phyloP scores from a whole-genome alignment of 352 stramenopile species.

The Phytophthora agathidicida region DNA sequence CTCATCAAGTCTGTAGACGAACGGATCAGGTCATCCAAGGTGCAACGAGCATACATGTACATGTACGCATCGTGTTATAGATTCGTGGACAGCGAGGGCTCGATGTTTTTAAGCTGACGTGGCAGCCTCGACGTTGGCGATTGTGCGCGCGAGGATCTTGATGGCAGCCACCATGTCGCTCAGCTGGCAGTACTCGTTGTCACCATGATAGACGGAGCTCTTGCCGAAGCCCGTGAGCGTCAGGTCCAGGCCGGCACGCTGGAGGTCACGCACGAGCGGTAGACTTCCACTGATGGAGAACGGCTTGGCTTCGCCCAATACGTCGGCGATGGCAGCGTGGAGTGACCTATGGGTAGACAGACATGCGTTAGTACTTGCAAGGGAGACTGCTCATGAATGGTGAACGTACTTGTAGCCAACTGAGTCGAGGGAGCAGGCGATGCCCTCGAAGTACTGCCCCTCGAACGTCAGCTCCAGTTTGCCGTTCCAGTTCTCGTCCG shows the following conservation, averaged over 20 bases:
- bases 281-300: conserved; percentile 90
- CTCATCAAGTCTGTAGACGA: conserved; percentile 20
- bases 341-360: conserved; percentile 47
- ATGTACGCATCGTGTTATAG: conserved; percentile 5
- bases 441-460: conserved; percentile 81
- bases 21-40: conserved; percentile 3
- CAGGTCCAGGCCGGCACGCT: conserved; percentile 71
- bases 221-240: conserved; percentile 77
- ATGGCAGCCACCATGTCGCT: conserved; percentile 88
- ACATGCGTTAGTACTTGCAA: not conserved
- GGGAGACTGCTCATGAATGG: not conserved
- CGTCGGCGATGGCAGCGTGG: conserved; percentile 68
- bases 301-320: conserved; percentile 79
- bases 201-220: conserved; percentile 87
- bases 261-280: conserved; percentile 73
- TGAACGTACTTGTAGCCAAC: conserved; percentile 68
- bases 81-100: not conserved
- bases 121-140: conserved; percentile 69
- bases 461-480: conserved; percentile 90
- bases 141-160: conserved; percentile 84
- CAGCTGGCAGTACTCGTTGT: conserved; percentile 91
- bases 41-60: not conserved
- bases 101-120: conserved; percentile 2
- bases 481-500: conserved; percentile 71
- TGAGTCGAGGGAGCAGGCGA: conserved; percentile 90